Percentiles rank a stretch among this genome's conserved stretches.
Conservation (phyloP, 2,329 filamentous ascomycete genomes). For the Scedosporium aurantiacum region DNA sequence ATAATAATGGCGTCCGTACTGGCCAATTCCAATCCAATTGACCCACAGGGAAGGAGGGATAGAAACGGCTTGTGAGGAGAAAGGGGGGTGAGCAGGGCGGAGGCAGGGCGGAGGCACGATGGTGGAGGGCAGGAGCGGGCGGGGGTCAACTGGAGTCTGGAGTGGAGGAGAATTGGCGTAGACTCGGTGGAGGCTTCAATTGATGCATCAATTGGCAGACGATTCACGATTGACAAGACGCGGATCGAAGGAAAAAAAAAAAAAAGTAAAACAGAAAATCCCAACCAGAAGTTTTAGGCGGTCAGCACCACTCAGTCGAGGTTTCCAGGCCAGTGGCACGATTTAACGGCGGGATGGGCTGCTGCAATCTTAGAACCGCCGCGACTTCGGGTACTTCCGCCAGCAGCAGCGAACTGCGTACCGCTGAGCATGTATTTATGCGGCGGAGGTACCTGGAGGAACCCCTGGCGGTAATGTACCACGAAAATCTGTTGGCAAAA, state of each 20-base stretch:
- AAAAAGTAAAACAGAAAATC: neutral
- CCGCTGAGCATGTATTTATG: neutral
- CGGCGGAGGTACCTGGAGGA: neutral
- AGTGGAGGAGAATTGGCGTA: too few relatives aligned
- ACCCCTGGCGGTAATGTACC: neutral
- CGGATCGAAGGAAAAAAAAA: neutral
- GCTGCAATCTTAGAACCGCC: constrained; percentile 3
- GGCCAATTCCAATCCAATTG: too few relatives aligned
- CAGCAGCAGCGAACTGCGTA: neutral
- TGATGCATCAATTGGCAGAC: too few relatives aligned
- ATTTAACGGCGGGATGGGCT: constrained; percentile 4
- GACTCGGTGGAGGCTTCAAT: too few relatives aligned
- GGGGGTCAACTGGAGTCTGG: too few relatives aligned
- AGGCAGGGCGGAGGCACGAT: too few relatives aligned
- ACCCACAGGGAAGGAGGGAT: too few relatives aligned
- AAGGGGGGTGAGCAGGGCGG: too few relatives aligned
- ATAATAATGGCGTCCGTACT: too few relatives aligned
- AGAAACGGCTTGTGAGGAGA: too few relatives aligned
- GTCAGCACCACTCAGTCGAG: constrained; percentile 1
- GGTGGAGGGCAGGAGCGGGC: too few relatives aligned
- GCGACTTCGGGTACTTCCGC: constrained; percentile 2
- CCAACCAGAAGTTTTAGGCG: neutral
- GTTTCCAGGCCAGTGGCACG: constrained; percentile 3
- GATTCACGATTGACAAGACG: neutral
- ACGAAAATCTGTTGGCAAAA: neutral